Base-by-base conservation (phyloP, 495 filamentous ascomycete genomes). In the Annulohypoxylon bovei region DNA sequence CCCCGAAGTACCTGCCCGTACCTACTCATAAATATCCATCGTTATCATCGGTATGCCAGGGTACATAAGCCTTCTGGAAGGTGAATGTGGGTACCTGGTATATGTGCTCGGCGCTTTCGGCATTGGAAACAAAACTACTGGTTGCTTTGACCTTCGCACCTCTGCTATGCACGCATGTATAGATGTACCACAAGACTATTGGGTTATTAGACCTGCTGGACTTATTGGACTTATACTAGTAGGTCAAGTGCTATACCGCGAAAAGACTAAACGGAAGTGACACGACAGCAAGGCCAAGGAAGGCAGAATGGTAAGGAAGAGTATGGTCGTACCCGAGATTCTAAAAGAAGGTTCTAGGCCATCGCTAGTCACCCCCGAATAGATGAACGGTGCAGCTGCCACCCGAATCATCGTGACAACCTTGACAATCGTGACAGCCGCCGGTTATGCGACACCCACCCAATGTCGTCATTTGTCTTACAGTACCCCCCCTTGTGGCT, bases 401-500 rank as follows among this genome's bases (percentile, higher is more conserved):
- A 72, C 30, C 63, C 69, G 64, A 72, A 72, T 72, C 69, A 71
- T 67, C 27, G 58, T 39, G 68, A 67, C 42, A 57, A 64, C 37
- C 50, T 40, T 40, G 37, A 40, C 37, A 40, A 72, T 67, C 28
- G 53, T 40, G 69, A 67, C 44, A 57, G 55, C 52, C 52, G 62
- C 62, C 37, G 56, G 47, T 33, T 52, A 71, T 71, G 54, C 64
- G 46, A 62, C 60, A 54, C 42, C 57, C 49, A 42, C 57, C 49
- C 65, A 68, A 72, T 72, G 70, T 72, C 70, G 70, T 72, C 70
- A 72, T 72, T 61, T 72, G 70, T 72, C 70, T 68, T 68, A 72
- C 65, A 64, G 58, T 18, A 16, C 52, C 50, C 68, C 68, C 62
- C 54, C 35, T 53, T 61, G 61, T 62, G 40, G 55, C 56, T 50